Conservation (phyloP, 192 early-diverging fungal species). For the Rhizophagus sp. region DNA sequence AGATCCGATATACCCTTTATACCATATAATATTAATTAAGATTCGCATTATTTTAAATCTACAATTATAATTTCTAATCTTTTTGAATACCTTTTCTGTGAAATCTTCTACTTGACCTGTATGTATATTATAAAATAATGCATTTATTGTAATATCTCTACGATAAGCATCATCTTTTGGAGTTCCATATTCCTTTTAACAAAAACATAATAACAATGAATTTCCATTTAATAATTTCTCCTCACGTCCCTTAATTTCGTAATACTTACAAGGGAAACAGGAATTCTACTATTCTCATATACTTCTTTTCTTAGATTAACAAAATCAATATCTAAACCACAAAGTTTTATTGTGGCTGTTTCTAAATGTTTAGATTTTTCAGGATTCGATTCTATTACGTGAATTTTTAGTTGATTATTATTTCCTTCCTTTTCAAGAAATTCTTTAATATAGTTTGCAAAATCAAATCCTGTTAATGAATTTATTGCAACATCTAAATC, state of each 20-base stretch:
- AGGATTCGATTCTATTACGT: conserved; percentile 90
- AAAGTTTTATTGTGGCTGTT: conserved; percentile 87
- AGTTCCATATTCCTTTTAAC: conserved; percentile 73
- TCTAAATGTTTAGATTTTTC: conserved; percentile 97
- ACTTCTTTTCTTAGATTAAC: conserved; percentile 93
- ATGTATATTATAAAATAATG: conserved; percentile 96
- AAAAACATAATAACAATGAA: not conserved
- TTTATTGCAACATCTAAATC: conserved; percentile 97
- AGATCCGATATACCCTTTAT: conserved; percentile 74
- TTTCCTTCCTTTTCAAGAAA: conserved; percentile 53
- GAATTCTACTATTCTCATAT: conserved; percentile 84
- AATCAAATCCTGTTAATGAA: conserved; percentile 89
- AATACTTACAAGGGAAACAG: conserved; percentile 57
- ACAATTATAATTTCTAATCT: not conserved
- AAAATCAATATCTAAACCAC: conserved; percentile 86
- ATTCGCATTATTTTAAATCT: conserved; percentile 12
- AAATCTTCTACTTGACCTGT: conserved; percentile 84
- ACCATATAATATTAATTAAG: not conserved
- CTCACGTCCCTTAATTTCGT: too few species aligned
- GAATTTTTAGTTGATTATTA: conserved; percentile 49
- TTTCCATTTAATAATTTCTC: not conserved
- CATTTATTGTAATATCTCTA: conserved; percentile 97
- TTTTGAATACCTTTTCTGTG: conserved; percentile 50
- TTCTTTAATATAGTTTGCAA: conserved; percentile 74
- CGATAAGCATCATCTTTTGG: conserved; percentile 89